A percentile compares a stretch with the other conserved stretches of the same genome.
These are phyloP conservation scores for Colletotrichum sp. DNA, from an alignment of 2,329 filamentous ascomycete species.

Conservation along the genomic window DNA sequence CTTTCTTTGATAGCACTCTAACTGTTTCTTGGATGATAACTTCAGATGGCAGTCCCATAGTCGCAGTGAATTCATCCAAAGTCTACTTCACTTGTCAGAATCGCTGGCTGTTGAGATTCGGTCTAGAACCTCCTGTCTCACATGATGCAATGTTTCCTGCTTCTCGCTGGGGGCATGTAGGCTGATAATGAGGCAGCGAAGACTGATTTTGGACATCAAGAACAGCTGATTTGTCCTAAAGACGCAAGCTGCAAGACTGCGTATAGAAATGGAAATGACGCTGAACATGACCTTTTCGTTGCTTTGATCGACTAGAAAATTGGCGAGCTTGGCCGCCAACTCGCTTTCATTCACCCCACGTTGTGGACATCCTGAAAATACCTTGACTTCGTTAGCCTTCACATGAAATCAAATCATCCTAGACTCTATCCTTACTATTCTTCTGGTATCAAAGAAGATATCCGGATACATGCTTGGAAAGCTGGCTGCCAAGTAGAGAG, in stretches of 20 bases:
- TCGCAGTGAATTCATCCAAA: neutral
- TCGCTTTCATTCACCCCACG: neutral
- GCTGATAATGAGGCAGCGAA: neutral
- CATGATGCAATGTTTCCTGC: neutral
- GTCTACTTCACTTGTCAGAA: neutral
- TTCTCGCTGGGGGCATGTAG: neutral
- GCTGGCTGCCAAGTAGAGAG: neutral
- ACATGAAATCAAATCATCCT: fast-evolving
- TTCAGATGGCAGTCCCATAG: neutral
- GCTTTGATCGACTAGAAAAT: neutral
- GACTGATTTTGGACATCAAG: neutral
- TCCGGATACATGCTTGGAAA: neutral
- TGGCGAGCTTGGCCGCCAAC: neutral
- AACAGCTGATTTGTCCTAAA: neutral
- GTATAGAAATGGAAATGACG: neutral
- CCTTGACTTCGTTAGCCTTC: neutral
- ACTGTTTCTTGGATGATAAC: neutral
- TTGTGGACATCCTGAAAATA: neutral
- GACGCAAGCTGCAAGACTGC: neutral
- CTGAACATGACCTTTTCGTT: neutral
- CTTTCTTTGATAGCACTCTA: neutral
- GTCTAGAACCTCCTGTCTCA: fast-evolving
- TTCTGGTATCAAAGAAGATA: neutral
- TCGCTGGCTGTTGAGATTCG: neutral
- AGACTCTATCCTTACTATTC: neutral